A percentile compares a stretch with the other conserved stretches of the same genome.
phyloP scores from a whole-genome alignment of 768 basidiomycete genomes.

The Russula ochroleuca region DNA sequence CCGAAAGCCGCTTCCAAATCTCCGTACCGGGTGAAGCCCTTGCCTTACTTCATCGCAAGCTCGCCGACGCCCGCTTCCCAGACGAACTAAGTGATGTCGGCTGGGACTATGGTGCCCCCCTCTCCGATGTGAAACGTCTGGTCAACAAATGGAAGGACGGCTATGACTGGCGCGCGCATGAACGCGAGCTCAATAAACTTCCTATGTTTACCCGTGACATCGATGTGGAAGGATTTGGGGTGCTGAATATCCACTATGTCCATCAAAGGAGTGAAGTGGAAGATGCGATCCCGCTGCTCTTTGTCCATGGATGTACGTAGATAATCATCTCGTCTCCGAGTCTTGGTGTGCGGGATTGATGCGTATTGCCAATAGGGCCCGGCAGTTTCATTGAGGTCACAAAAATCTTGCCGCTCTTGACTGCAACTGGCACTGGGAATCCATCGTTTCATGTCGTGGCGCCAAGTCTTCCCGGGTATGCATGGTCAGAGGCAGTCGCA shows the following conservation, averaged over 20 bases:
- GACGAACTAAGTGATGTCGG: constrained; percentile 52
- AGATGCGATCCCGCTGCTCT: constrained; percentile 33
- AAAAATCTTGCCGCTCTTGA: constrained; percentile 54
- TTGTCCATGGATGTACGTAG: constrained; percentile 35
- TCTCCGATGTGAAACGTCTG: constrained; percentile 32
- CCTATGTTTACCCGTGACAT: constrained; percentile 38
- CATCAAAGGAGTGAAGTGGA: constrained; percentile 33
- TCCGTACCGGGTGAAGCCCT: constrained; percentile 43
- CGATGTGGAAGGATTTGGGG: constrained; percentile 34
- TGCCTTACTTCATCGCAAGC: constrained; percentile 41
- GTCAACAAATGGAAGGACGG: constrained; percentile 32
- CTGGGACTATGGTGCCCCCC: constrained; percentile 46
- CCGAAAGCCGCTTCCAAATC: constrained; percentile 46
- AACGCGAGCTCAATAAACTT: constrained; percentile 35
- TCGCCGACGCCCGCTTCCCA: constrained; percentile 47
- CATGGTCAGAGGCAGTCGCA: constrained; percentile 54
- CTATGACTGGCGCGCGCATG: constrained; percentile 35
- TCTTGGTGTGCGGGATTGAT: not conserved
- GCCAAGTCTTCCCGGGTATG: constrained; percentile 54
- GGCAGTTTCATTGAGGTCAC: constrained; percentile 39
- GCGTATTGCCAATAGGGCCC: constrained; percentile 15
- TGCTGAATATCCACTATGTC: constrained; percentile 37
- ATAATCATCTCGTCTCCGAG: not conserved
- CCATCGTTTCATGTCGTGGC: constrained; percentile 64
- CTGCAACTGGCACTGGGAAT: constrained; percentile 37